Evolutionary conservation across 306 rosid species (phyloP), one percentile per base, ranked within the genome.

Genomic region (Medicago ruthenica): DNA sequence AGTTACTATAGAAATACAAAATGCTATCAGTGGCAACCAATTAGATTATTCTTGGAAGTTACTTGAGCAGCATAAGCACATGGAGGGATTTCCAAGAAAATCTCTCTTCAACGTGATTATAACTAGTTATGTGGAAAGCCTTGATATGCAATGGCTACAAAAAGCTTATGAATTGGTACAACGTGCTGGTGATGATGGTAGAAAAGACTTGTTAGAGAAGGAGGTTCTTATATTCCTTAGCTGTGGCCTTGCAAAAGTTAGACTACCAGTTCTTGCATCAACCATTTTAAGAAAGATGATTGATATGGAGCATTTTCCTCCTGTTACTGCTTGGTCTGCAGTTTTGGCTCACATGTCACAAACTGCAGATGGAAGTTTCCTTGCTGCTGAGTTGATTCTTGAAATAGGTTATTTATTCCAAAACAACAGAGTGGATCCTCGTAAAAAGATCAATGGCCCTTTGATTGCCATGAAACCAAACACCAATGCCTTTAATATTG

Each of bases 321-420:
- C 88, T 14, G 93, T 89, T 48, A 67, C 88, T 76, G 93, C 91
- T 71, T 91, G 96, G 97, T 87, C 97, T 81, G 92, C 90, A 75
- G 77, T 87, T 79, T 84, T 91, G 86, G 96, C 89, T 36, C 75
- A 87, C 86, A 83, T 93, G 92, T 89, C 92, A 21, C 87, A 77
- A 79, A 89, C 97, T 45, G 87, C 86, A 21, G 83, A 88, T 54
- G 98, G 97, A 70, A 88, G 92, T 73, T 93, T 85, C 80, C 88
- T 93, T 82, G 91, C 96, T 64, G 90, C 96, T 27, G 96, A 93
- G 83, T 79, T 91, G 82, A 67, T 91, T 78, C 90, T 91, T 79
- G 97, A 93, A 85, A 87, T 93, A 73, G 92, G 97, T 57, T 91
- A 91, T 86, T 77, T 91, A 79, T 93, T 91, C 78, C 96, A 89